Conservation (phyloP, 2,329 filamentous ascomycete genomes). For the Zymoseptoria brevis region DNA sequence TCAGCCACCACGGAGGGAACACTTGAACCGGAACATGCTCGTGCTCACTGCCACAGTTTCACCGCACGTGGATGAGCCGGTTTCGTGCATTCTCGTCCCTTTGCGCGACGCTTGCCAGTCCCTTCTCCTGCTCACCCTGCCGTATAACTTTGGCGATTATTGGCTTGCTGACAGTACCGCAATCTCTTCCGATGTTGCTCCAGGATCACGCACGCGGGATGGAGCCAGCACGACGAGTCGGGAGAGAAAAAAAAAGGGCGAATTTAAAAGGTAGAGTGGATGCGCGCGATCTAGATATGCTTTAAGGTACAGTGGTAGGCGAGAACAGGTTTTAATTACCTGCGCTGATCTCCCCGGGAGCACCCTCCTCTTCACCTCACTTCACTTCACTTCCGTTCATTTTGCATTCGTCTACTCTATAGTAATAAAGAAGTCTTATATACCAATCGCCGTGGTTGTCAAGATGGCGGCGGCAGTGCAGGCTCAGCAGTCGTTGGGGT, state of each 20-base stretch:
- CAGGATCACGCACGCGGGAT: not conserved
- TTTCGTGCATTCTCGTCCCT: not conserved
- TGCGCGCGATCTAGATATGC: not conserved
- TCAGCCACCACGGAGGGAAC: not conserved
- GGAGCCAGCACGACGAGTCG: not conserved
- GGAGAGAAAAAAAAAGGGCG: not conserved
- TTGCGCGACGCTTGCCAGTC: not conserved
- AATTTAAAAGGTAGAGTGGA: not conserved
- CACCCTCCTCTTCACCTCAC: not conserved
- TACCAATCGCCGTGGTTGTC: not conserved
- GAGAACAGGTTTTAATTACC: not conserved
- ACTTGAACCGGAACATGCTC: not conserved
- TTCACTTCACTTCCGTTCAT: not conserved
- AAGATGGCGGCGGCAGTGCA: not conserved
- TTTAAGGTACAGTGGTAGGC: not conserved
- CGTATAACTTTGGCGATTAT: not conserved
- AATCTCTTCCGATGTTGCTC: constrained; percentile 8
- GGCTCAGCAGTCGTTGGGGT: not conserved
- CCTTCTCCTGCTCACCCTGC: not conserved
- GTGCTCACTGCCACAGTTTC: not conserved
- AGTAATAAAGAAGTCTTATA: not conserved
- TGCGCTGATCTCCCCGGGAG: not conserved
- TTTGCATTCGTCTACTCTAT: not conserved
- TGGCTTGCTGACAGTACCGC: constrained; percentile 1
- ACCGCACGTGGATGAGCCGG: not conserved